These are phyloP conservation scores for Ricinus communis DNA, from an alignment of 345 rosid genomes.

Conservation along the genomic window DNA sequence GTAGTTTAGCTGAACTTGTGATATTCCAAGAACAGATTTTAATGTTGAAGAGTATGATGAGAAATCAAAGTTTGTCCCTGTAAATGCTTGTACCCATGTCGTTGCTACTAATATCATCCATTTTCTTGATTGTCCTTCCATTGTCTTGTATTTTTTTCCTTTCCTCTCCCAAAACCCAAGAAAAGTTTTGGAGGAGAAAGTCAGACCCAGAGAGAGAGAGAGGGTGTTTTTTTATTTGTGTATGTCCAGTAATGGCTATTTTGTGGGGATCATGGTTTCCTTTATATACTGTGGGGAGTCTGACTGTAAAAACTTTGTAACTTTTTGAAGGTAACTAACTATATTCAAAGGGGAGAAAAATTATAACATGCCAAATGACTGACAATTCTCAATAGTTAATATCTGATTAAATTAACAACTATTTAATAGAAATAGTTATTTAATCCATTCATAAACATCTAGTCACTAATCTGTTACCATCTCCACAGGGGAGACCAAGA, in stretches of 20 bases:
- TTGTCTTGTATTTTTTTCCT: constrained; percentile 5
- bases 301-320: background rate
- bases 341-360: too few relatives aligned
- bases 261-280: background rate
- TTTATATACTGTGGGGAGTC: background rate
- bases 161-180: constrained; percentile 40
- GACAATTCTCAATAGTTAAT: too few relatives aligned
- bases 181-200: background rate
- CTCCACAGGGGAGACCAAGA: too few relatives aligned
- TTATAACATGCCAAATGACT: too few relatives aligned
- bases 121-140: constrained; percentile 79
- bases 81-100: constrained; percentile 95
- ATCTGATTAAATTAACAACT: too few relatives aligned
- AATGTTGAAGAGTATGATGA: constrained; percentile 77
- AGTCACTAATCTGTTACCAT: too few relatives aligned
- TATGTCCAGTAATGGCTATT: background rate
- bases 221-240: background rate
- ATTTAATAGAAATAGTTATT: too few relatives aligned
- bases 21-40: constrained; percentile 73
- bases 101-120: constrained; percentile 93
- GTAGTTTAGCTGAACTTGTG: constrained; percentile 85
- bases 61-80: constrained; percentile 96
- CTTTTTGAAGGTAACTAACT: too few relatives aligned
- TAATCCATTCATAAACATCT: too few relatives aligned
- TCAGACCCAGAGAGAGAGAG: background rate